phyloP scores from a whole-genome alignment of 23 red algal species.

The Gracilaria gracilis region DNA sequence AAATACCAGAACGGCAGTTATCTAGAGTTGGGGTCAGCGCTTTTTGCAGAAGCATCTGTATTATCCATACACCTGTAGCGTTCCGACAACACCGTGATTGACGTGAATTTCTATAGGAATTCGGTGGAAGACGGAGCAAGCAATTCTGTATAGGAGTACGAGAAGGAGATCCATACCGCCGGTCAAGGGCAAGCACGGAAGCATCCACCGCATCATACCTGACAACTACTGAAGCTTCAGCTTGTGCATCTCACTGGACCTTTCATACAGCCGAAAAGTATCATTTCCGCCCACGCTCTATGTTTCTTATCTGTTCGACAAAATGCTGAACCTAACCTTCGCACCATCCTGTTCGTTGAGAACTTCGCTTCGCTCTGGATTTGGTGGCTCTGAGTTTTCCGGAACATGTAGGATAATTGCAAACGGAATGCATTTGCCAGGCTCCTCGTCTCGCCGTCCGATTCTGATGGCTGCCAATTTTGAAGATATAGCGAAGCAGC shows the following conservation, averaged over 20 bases:
- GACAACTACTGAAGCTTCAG: background rate
- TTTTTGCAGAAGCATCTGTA: too few relatives aligned
- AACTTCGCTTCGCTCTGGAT: background rate
- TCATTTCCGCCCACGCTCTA: background rate
- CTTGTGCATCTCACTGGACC: background rate
- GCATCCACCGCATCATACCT: background rate
- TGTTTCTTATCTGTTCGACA: background rate
- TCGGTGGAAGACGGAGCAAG: too few relatives aligned
- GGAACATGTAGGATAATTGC: background rate
- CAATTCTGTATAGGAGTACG: too few relatives aligned
- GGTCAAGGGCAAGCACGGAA: background rate
- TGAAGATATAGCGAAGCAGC: conserved; percentile 73
- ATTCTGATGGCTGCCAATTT: conserved; percentile 49
- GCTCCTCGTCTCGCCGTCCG: background rate
- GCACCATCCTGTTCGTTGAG: background rate
- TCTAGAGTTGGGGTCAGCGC: too few relatives aligned
- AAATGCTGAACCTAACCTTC: background rate
- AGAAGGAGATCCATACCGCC: background rate
- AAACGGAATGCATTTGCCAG: background rate
- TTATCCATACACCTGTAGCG: too few relatives aligned
- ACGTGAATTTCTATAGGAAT: background rate
- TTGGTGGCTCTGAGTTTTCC: background rate
- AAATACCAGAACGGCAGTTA: too few relatives aligned
- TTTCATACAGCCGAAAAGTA: background rate
- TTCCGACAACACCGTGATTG: background rate